phyloP scores from a whole-genome alignment of 306 rosid genomes.

The Vigna angularis region DNA sequence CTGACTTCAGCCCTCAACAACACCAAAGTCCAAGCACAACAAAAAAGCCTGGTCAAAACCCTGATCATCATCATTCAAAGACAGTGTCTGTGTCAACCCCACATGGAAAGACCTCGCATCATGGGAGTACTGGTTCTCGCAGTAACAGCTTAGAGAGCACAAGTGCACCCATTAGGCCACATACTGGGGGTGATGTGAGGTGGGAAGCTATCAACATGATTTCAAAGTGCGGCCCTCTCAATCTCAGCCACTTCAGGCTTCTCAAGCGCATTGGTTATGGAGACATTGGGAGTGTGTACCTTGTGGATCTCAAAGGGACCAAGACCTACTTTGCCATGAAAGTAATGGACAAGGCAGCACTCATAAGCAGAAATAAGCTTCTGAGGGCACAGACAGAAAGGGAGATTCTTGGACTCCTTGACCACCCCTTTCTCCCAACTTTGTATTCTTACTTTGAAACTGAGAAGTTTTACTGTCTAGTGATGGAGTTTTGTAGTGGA shows the following conservation, averaged over 20 bases:
- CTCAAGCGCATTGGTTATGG: conserved; percentile 90
- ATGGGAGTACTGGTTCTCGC: conserved; percentile 59
- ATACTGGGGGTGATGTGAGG: conserved; percentile 86
- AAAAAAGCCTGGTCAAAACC: conserved; percentile 41
- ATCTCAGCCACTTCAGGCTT: conserved; percentile 74
- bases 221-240: conserved; percentile 59
- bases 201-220: conserved; percentile 80
- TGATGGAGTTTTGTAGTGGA: conserved; percentile 94
- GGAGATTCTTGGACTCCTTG: conserved; percentile 95
- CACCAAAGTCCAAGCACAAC: conserved; percentile 48
- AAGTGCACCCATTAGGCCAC: conserved; percentile 69
- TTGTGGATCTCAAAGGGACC: conserved; percentile 75
- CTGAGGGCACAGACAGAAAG: conserved; percentile 85
- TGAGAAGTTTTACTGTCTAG: conserved; percentile 81
- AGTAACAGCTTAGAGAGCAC: conserved; percentile 79
- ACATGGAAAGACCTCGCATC: conserved; percentile 41
- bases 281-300: conserved; percentile 87
- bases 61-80: conserved; percentile 45
- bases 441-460: conserved; percentile 85
- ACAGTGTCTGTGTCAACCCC: conserved; percentile 38
- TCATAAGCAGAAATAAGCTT: conserved; percentile 82
- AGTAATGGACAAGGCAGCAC: conserved; percentile 90
- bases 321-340: conserved; percentile 80
- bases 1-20: conserved; percentile 40
- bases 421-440: conserved; percentile 93